Conservation (phyloP, 2,329 filamentous ascomycete species). For the Fusarium newnesense region DNA sequence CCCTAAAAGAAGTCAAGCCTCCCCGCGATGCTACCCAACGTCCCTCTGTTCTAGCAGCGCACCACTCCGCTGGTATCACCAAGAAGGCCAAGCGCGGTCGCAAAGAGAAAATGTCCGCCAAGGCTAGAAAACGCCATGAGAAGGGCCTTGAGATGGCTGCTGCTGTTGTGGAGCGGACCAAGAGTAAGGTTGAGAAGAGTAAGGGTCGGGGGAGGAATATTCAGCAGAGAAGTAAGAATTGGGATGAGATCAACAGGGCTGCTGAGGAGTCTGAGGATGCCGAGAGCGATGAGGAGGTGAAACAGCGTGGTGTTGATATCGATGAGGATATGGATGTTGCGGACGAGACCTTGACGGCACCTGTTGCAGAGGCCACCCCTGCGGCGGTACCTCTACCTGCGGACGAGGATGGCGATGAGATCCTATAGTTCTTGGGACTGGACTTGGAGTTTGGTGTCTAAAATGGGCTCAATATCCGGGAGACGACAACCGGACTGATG, state of each 20-base stretch:
- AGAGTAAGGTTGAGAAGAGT: constrained; percentile 66
- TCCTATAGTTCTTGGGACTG: constrained; percentile 41
- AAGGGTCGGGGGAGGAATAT: constrained; percentile 59
- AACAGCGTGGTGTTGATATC: constrained; percentile 44
- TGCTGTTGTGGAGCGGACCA: constrained; percentile 68
- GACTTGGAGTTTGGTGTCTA: constrained; percentile 44
- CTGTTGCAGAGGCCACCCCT: not conserved
- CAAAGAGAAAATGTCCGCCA: constrained; percentile 64
- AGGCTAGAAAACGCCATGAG: constrained; percentile 66
- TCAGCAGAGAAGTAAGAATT: constrained; percentile 62
- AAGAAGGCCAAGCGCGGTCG: constrained; percentile 72
- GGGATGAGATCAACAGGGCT: constrained; percentile 67
- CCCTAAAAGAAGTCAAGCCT: constrained; percentile 68
- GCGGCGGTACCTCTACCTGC: constrained; percentile 20
- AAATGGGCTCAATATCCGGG: constrained; percentile 37
- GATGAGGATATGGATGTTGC: constrained; percentile 51
- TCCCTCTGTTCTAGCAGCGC: constrained; percentile 75
- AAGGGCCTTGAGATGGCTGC: constrained; percentile 68
- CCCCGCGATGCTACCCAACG: constrained; percentile 54
- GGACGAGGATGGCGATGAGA: constrained; percentile 49
- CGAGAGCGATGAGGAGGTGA: constrained; percentile 23
- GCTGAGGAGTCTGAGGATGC: constrained; percentile 26
- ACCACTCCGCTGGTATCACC: constrained; percentile 72
- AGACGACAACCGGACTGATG: constrained; percentile 27
- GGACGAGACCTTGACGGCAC: not conserved